Base-by-base conservation (phyloP, 2,329 filamentous ascomycete species). In the Colletotrichum sojae region DNA sequence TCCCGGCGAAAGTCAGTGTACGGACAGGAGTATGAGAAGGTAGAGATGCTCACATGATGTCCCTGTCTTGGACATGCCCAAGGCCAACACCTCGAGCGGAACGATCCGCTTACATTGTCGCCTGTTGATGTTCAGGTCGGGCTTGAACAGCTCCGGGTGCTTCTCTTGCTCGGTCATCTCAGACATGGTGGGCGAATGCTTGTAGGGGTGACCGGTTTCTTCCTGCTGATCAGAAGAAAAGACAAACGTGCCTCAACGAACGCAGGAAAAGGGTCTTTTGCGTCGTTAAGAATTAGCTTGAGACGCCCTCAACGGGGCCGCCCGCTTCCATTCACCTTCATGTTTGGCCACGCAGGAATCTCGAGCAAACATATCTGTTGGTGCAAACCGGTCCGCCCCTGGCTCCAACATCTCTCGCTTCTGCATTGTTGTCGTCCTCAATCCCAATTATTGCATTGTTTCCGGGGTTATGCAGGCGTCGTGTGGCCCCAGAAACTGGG, bases 21-120 rank as follows among this genome's bases (percentile, higher is more conserved):
- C 16, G 13, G 5, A 5, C 12, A 75, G 64, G 2, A 73, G 72
- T 40, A 79, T 75, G n/a, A 77, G 79, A 9, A 1, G 1, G 5
- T 18, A 5, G 75, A 39, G 13, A 20, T 5, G 69, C 71, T 70
- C 8, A 73, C 73, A 73, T 8, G 71, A 69, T 16, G 71, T 71
- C 12, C 72, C 71, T 2, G 71, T 72, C 20, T 71, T 69, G 25
- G 67, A 63, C 59, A 71, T 62, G 40, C 71, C 68, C 8, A 73
- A 51, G 15, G 62, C 71, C 3, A 73, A 49, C 2, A 73, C 25
- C 59, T 59, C 63, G 66, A 74, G 71, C 0, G 73, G 73, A 0
- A 73, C 71, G 8, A 54, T 66, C 9, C 70, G 54, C 15, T 58
- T 51, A 22, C 69, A 71, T 3, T 67, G 67, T 25, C 71, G 62